Evolutionary conservation across 331 rosid genomes (phyloP), one percentile per base, ranked within the genome.

Genomic region (Malus hybrid): DNA sequence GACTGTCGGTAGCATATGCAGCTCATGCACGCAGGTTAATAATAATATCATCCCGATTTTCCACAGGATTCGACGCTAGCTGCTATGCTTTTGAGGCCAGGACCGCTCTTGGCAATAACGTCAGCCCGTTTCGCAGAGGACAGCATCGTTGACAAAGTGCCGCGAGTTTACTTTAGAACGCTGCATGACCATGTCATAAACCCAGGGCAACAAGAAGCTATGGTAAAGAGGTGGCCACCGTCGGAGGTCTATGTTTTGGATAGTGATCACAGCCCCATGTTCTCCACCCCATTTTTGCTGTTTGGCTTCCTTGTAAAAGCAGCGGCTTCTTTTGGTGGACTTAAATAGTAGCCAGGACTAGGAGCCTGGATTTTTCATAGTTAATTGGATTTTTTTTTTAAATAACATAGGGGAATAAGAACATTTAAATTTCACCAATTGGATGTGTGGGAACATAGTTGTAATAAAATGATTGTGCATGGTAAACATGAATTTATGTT

Each of bases 201-300:
- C 44, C 70, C 87, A 29, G 93, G 79, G 67, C 96, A 92, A 77
- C 97, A 92, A 76, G 91, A 87, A 24, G 82, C 93, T n/a, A 88
- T 92, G 96, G 80, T 92, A 32, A 86, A 77, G 83, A 84, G 78
- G 76, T 92, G 97, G 97, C 81, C 86, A 46, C 94, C 94, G 76
- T 67, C 73, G 1, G 80, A 81, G 46, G 88, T 87, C 24, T 86
- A 88, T 83, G 86, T 83, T 63, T 44, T 90, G 39, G 97, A 92
- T 44, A 86, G 87, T 55, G 97, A 90, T 72, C 97, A 92, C 69
- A 86, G 90, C 69, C 97, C 97, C 44, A 84, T 86, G 84, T 92
- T 92, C 91, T 92, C 94, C 7, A 56, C 83, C 0, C 97, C 97
- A 6, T 90, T 87, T 70, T 39, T 88, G 59, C 97, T 92, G 81